Evolutionary conservation across 2,329 filamentous ascomycete species (phyloP), one percentile per base, ranked within the genome.

Genomic region (Nannizzia gypsea): DNA sequence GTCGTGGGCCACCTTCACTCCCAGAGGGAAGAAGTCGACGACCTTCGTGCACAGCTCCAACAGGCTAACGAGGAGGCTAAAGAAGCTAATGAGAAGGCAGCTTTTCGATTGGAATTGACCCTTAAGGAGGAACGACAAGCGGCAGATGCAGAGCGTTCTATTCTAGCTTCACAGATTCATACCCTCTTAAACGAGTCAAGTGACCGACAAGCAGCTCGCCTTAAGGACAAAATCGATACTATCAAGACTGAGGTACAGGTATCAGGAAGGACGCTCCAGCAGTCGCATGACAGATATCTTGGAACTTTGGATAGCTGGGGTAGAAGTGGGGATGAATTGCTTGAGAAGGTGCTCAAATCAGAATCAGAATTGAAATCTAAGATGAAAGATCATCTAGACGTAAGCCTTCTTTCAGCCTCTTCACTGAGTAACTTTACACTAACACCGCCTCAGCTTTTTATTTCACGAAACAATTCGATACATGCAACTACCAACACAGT

Each of bases 351-450:
- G 17, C 78, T 84, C 59, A 82, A 81, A 67, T 90, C 89, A 13
- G 81, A 88, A 59, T 90, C 96, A 62, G 81, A 79, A 26, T 76
- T 97, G 66, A 95, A 93, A 78, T 82, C 78, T 3, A 90, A 85
- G 75, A 82, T 97, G 70, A 87, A 93, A 74, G 83, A 88, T 59
- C 91, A 96, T 70, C 96, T 91, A 87, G 84, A 83, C 63, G 84
- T 88, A 77, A 78, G 84, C 76, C 26, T 26, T 56, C 42, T 48
- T 22, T 6, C 6, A 2, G 22, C 11, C 15, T 52, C 26, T 17
- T 31, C 26, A 3, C 52, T 2, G 3, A n/a, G n/a, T n/a, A n/a
- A n/a, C n/a, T 17, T 61, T 20, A 11, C 31, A 36, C 61, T 62
- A 31, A 64, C 42, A 38, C 2, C 55, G 40, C 5, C 24, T 58